phyloP scores from a whole-genome alignment of 2,329 filamentous ascomycete species.

The Fragosphaeria purpurea region DNA sequence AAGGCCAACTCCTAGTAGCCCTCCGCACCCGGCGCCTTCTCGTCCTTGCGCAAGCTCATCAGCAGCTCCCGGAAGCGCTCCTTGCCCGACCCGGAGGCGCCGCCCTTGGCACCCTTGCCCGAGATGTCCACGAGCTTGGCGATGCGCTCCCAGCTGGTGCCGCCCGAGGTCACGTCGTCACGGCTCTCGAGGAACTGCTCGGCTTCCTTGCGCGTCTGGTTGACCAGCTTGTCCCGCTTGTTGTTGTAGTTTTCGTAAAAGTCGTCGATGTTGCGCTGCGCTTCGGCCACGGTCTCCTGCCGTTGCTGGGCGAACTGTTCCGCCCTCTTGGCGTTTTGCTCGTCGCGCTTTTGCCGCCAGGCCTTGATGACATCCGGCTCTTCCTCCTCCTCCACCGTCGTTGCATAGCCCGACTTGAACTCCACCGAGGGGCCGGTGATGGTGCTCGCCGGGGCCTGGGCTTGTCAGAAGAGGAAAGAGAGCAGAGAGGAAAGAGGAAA shows the following conservation, averaged over 20 bases:
- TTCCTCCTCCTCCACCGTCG: conserved; percentile 56
- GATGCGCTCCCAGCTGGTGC: conserved; percentile 97
- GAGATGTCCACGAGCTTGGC: conserved; percentile 95
- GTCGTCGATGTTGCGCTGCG: conserved; percentile 90
- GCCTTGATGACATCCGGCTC: conserved; percentile 82
- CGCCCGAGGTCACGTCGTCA: conserved; percentile 87
- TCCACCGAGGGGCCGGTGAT: conserved; percentile 65
- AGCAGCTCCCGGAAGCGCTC: conserved; percentile 90
- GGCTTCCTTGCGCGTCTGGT: conserved; percentile 81
- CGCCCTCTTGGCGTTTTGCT: conserved; percentile 71
- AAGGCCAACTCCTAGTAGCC: conserved; percentile 39
- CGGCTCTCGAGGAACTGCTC: conserved; percentile 83
- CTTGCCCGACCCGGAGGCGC: conserved; percentile 84
- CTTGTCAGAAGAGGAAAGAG: no score
- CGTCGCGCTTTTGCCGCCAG: conserved; percentile 87
- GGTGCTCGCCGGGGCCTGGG: conserved; percentile 30
- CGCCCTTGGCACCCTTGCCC: conserved; percentile 81
- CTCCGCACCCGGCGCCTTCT: conserved; percentile 64
- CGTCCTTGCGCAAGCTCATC: conserved; percentile 80
- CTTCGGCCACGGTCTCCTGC: conserved; percentile 75
- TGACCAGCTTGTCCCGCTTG: conserved; percentile 89
- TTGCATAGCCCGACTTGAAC: conserved; percentile 52
- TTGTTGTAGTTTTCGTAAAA: conserved; percentile 99
- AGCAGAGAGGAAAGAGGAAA: not conserved
- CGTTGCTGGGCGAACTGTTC: conserved; percentile 77